A percentile compares a stretch with the other conserved stretches of the same genome.
These are phyloP conservation scores for Piper longum DNA, from an alignment of 164 flowering plant genomes.

Conservation along the genomic window DNA sequence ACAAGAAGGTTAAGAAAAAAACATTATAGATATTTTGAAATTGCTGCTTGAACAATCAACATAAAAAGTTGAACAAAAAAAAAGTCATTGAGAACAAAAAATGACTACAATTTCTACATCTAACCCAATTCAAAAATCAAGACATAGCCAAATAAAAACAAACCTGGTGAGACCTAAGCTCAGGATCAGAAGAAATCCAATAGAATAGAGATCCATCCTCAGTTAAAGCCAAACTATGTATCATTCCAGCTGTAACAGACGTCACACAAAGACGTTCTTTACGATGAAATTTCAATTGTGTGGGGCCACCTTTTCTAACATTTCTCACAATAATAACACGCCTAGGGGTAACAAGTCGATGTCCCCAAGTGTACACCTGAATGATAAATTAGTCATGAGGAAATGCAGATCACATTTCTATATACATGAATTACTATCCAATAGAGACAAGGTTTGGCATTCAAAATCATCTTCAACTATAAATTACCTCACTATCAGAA, in stretches of 20 bases:
- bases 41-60: too few species aligned
- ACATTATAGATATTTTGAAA: too few species aligned
- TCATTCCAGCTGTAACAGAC: slow-evolving; percentile 81
- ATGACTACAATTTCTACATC: too few species aligned
- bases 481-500: slow-evolving; percentile 84
- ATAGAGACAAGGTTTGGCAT: neutral
- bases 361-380: slow-evolving; percentile 98
- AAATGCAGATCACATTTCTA: neutral
- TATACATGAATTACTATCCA: neutral
- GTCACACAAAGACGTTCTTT: slow-evolving; percentile 68
- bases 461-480: neutral
- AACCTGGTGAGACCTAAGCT: slow-evolving; percentile 88
- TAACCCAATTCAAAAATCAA: too few species aligned
- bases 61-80: too few species aligned
- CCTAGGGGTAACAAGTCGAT: slow-evolving; percentile 84
- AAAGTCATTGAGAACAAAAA: too few species aligned
- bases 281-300: slow-evolving; percentile 70
- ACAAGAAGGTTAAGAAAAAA: too few species aligned
- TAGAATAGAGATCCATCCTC: slow-evolving; percentile 89
- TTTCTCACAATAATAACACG: slow-evolving; percentile 76
- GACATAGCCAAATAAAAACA: neutral
- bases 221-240: slow-evolving; percentile 79
- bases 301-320: slow-evolving; percentile 55
- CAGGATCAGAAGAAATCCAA: slow-evolving; percentile 89
- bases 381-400: slow-evolving; percentile 3